phyloP scores from a whole-genome alignment of 2,329 filamentous ascomycete genomes.

The Cordyceps cateniannulata region DNA sequence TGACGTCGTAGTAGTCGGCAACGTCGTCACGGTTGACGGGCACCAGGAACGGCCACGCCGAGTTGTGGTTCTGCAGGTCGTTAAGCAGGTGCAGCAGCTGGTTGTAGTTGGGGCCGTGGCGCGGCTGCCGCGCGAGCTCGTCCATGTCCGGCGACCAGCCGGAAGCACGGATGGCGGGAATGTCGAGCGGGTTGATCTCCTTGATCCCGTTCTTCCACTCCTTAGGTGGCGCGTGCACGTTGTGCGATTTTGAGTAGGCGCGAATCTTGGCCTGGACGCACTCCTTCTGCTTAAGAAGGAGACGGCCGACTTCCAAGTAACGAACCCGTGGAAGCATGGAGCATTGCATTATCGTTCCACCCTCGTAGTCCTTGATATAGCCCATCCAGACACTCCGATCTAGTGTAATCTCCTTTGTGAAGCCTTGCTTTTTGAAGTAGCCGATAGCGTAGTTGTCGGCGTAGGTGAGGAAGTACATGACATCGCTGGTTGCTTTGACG shows the following conservation, averaged over 20 bases:
- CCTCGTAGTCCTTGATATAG: constrained; percentile 99
- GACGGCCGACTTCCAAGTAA: constrained; percentile 85
- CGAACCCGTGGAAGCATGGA: constrained; percentile 92
- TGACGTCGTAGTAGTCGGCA: constrained; percentile 97
- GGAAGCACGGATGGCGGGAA: constrained; percentile 81
- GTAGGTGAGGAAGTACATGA: constrained; percentile 98
- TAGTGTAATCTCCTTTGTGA: constrained; percentile 96
- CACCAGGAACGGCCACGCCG: constrained; percentile 89
- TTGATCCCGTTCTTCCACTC: constrained; percentile 73
- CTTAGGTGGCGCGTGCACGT: constrained; percentile 76
- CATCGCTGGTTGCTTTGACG: constrained; percentile 90
- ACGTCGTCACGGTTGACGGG: constrained; percentile 96
- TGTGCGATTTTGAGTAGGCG: constrained; percentile 81
- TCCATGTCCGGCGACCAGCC: constrained; percentile 99
- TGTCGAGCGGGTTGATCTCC: constrained; percentile 76
- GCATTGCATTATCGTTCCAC: constrained; percentile 98
- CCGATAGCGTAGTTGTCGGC: constrained; percentile 98
- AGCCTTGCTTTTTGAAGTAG: constrained; percentile 98
- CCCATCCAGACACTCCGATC: constrained; percentile 94
- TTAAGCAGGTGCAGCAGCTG: constrained; percentile 88
- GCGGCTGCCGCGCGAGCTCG: constrained; percentile 86
- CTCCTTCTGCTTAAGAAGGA: constrained; percentile 97
- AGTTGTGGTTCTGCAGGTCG: constrained; percentile 88
- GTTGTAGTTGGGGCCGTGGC: constrained; percentile 94
- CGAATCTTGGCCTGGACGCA: constrained; percentile 91